Evolutionary conservation across 116 monocot genomes (phyloP), one percentile per base, ranked within the genome.

Genomic region (Zostera marina): DNA sequence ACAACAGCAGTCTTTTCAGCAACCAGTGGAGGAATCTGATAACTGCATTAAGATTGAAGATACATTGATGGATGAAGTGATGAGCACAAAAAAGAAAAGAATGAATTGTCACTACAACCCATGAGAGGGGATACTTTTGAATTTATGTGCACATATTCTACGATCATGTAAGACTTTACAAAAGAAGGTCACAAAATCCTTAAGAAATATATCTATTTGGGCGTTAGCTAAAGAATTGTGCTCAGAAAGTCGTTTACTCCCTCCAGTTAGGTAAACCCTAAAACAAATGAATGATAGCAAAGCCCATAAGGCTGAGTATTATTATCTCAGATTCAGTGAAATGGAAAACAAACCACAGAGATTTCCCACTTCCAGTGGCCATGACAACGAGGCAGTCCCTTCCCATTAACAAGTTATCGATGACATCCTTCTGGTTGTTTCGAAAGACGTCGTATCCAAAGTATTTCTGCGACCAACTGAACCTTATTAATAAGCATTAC

Each of bases 291-390:
- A 32, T 32, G 32, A 5, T 32, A 32, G 5, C 5, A 32, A 32
- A 32, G 5, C 2, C 56, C 56, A 56, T 13, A 56, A 56, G 26
- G 38, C 14, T 2, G n/a, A 0, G 40, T 3, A 39, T 32, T 26
- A 16, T 59, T 21, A 14, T 21, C 17, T 42, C 21, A 5, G 11
- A 16, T 38, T 26, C 26, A 9, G 6, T 9, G 25, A 9, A 14
- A 19, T 38, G 22, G 16, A 12, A 44, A 9, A 21, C 61, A 10
- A 15, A 89, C 94, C 89, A 96, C 13, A 96, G 47, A 11, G 94
- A 96, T 72, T 96, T 96, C 4, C 94, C 94, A 41, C 94, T 88
- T 53, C 94, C 94, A 52, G 94, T 96, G 14, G 89, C 88, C 94
- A 96, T 96, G 45, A 96, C 89, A 3, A 80, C 94, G 22, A 96